phyloP scores from a whole-genome alignment of 169 alveolate genomes.

The Plasmodium inui region DNA sequence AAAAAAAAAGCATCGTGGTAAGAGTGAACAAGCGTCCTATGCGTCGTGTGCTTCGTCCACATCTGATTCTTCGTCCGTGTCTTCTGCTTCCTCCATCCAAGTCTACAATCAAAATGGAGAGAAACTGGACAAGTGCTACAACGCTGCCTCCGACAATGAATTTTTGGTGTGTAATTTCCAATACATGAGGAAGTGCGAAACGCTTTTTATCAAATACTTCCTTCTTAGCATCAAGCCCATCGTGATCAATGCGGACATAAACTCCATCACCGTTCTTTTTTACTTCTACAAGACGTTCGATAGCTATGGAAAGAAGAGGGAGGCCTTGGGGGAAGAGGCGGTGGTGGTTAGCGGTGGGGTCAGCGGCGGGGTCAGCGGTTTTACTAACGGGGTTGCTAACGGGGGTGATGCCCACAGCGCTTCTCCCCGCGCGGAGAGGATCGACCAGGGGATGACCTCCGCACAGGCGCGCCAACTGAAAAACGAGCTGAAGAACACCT shows the following conservation, averaged over 20 bases:
- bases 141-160: not conserved
- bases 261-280: conserved; percentile 40
- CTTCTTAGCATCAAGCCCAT: conserved; percentile 50
- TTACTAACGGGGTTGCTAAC: not conserved
- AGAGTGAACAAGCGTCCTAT: not conserved
- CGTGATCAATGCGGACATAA: conserved; percentile 58
- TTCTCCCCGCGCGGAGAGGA: not conserved
- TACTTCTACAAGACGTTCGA: conserved; percentile 58
- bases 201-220: conserved; percentile 44
- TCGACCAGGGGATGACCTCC: not conserved
- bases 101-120: not conserved
- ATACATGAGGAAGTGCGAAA: conserved; percentile 46
- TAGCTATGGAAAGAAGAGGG: not conserved
- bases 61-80: not conserved
- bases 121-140: not conserved
- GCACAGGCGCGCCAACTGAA: not conserved
- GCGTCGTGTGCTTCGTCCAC: not conserved
- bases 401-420: not conserved
- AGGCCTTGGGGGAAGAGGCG: not conserved
- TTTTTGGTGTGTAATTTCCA: conserved; percentile 52
- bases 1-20: not conserved
- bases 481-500: not conserved
- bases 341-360: not conserved
- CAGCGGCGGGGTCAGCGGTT: not conserved
- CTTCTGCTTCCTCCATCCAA: not conserved